A percentile compares a stretch with the other conserved stretches of the same genome.
Conservation (phyloP, 768 basidiomycete species). For the Boletus coccyginus region DNA sequence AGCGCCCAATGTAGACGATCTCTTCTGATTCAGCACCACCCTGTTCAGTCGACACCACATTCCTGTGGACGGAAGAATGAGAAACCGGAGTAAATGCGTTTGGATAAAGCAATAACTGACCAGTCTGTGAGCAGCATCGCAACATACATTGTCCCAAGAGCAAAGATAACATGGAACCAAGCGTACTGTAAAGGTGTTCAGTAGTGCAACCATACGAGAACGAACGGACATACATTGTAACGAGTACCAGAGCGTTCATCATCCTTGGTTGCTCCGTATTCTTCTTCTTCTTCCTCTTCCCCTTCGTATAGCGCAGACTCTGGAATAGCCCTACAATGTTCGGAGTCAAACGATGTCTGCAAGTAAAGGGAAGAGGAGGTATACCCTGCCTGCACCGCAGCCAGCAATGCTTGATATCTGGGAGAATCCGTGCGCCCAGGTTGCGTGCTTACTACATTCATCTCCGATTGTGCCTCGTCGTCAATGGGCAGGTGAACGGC, state of each 20-base stretch:
- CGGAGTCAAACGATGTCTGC: not conserved
- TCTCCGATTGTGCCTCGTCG: constrained; percentile 57
- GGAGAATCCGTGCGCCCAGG: constrained; percentile 83
- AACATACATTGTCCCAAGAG: constrained; percentile 96
- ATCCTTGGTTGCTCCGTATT: constrained; percentile 75
- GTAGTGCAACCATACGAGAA: not conserved
- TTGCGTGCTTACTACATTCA: constrained; percentile 78
- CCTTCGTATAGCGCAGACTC: constrained; percentile 84
- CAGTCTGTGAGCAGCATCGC: constrained; percentile 97
- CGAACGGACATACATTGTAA: constrained; percentile 70
- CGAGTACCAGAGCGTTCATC: constrained; percentile 93
- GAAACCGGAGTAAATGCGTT: not conserved
- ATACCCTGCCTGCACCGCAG: constrained; percentile 94
- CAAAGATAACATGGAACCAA: constrained; percentile 99
- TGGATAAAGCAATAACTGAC: constrained; percentile 46
- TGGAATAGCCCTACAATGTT: constrained; percentile 70
- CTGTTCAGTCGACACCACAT: constrained; percentile 61
- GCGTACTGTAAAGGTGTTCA: constrained; percentile 61
- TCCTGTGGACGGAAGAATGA: constrained; percentile 44
- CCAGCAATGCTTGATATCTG: constrained; percentile 88
- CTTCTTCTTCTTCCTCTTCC: constrained; percentile 71
- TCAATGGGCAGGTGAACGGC: constrained; percentile 63
- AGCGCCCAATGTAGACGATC: constrained; percentile 90
- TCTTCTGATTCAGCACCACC: constrained; percentile 52
- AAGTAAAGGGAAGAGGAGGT: constrained; percentile 16